Evolutionary conservation across 108 stramenopile species (phyloP).

Genomic region (Schizochytrium sp.): DNA sequence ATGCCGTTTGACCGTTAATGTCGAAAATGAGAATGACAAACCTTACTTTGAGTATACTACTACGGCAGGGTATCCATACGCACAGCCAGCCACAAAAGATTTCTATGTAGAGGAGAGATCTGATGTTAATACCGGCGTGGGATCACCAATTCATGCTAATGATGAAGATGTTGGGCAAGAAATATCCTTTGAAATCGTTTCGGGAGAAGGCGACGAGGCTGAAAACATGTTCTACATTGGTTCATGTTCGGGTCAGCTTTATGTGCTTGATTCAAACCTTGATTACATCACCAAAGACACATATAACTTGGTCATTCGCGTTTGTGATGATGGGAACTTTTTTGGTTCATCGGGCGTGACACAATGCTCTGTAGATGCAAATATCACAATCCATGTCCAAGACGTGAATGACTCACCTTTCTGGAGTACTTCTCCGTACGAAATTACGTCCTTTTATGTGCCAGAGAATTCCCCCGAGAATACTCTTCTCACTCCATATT

Average conservation of each 20-base stretch:
- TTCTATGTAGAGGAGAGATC: constrained; percentile 54
- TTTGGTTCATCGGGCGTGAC: not conserved
- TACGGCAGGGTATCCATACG: constrained; percentile 9
- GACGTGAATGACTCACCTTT: constrained; percentile 4
- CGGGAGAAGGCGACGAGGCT: not conserved
- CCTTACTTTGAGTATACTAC: constrained; percentile 24
- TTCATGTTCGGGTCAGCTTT: constrained; percentile 55
- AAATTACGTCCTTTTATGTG: constrained; percentile 8
- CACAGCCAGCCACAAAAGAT: not conserved
- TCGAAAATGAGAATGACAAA: not conserved
- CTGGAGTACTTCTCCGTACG: not conserved
- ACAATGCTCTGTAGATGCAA: constrained; percentile 29
- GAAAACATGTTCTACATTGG: constrained; percentile 51
- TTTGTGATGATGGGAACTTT: constrained; percentile 27
- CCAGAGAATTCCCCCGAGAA: constrained; percentile 30
- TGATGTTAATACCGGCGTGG: not conserved
- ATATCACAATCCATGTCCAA: constrained; percentile 43
- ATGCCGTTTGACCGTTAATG: not conserved
- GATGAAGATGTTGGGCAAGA: constrained; percentile 58
- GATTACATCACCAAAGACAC: constrained; percentile 42
- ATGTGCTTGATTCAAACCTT: not conserved
- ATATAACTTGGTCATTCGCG: not conserved
- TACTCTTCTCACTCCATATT: not conserved
- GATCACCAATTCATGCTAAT: constrained; percentile 42
- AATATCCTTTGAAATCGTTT: constrained; percentile 12